These are phyloP conservation scores for Ilyonectria mors-panacis DNA, from an alignment of 2,329 filamentous ascomycete species.

Conservation along the genomic window DNA sequence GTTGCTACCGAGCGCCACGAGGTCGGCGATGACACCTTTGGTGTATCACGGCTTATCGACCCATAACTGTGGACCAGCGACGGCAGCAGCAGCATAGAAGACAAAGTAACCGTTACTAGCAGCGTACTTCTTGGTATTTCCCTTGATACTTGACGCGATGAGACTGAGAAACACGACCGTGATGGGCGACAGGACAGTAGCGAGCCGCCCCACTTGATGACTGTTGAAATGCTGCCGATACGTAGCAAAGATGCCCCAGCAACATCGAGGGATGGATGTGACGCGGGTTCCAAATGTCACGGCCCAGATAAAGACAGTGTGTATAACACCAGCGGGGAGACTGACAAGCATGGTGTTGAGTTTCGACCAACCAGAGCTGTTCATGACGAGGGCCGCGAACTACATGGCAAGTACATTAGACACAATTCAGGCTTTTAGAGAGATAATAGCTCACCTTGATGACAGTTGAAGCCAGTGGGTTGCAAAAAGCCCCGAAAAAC, in stretches of 20 bases:
- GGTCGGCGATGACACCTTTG: slow-evolving; percentile 19
- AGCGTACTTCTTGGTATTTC: slow-evolving; percentile 25
- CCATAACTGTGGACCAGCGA: slow-evolving; percentile 17
- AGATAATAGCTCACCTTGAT: slow-evolving; percentile 9
- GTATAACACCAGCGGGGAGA: slow-evolving; percentile 3
- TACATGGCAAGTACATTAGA: neutral
- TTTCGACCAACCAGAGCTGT: slow-evolving; percentile 6
- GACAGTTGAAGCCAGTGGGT: slow-evolving; percentile 12
- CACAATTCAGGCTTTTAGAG: neutral
- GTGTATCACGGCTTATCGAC: slow-evolving; percentile 23
- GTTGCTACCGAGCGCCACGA: neutral
- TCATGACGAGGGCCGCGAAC: slow-evolving; percentile 13
- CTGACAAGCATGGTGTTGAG: slow-evolving; percentile 20
- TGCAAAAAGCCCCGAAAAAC: slow-evolving; percentile 11
- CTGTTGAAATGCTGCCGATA: neutral
- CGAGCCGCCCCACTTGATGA: slow-evolving; percentile 23
- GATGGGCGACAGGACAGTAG: neutral
- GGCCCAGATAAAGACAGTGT: slow-evolving; percentile 8
- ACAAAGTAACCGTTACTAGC: slow-evolving; percentile 24
- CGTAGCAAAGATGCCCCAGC: slow-evolving; percentile 5
- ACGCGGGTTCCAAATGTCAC: neutral
- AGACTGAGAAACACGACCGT: slow-evolving; percentile 17
- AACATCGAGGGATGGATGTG: neutral
- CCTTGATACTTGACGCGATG: slow-evolving; percentile 27
- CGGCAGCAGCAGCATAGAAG: slow-evolving; percentile 4